phyloP scores from a whole-genome alignment of 805 yeast species.

The Ogataea dorogensis region DNA sequence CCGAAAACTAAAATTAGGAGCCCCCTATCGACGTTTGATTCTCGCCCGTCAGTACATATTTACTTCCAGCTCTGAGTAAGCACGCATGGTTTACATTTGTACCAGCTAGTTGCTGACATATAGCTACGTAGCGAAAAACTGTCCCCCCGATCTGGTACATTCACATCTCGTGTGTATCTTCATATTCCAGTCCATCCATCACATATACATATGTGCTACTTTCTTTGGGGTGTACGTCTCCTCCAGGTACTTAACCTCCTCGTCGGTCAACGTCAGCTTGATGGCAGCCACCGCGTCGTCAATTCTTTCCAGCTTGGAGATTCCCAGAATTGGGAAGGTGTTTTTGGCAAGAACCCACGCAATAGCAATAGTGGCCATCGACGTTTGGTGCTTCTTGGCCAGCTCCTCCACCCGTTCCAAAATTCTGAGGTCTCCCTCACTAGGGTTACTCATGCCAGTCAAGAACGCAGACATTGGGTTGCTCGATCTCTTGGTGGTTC shows the following conservation, averaged over 20 bases:
- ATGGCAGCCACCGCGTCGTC: constrained; percentile 49
- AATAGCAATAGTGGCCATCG: constrained; percentile 56
- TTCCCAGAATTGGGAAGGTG: constrained; percentile 56
- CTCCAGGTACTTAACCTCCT: constrained; percentile 38
- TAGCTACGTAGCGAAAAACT: too few species aligned
- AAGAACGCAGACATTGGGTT: background rate
- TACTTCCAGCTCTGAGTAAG: too few species aligned
- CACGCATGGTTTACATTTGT: too few species aligned
- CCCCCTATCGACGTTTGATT: too few species aligned
- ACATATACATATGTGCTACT: constrained; percentile 2
- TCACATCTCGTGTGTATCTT: too few species aligned
- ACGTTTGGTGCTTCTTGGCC: constrained; percentile 43
- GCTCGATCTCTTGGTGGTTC: constrained; percentile 8
- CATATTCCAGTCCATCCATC: too few species aligned
- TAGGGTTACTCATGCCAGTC: constrained; percentile 19
- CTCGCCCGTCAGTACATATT: too few species aligned
- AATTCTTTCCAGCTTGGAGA: constrained; percentile 45
- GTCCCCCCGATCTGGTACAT: too few species aligned
- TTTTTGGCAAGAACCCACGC: constrained; percentile 58
- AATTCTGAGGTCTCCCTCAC: constrained; percentile 34
- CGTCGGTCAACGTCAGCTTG: constrained; percentile 38
- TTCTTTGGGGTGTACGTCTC: constrained; percentile 31
- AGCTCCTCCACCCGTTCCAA: constrained; percentile 54
- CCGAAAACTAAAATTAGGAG: too few species aligned
- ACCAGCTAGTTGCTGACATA: too few species aligned